Conservation (phyloP, 257 asterid species). For the Nicotiana otophora region DNA sequence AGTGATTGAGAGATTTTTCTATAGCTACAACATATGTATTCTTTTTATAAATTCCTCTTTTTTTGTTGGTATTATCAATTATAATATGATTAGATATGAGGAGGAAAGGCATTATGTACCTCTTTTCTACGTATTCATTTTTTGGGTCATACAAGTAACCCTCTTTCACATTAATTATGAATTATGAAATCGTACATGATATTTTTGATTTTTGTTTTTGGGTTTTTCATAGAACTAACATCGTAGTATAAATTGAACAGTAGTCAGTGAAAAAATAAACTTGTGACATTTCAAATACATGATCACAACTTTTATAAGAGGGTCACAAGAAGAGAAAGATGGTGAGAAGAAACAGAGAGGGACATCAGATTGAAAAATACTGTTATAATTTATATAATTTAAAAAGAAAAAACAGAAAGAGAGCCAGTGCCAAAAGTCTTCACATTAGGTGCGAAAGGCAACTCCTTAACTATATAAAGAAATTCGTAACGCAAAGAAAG, state of each 20-base stretch:
- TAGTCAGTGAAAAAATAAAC: too few species aligned
- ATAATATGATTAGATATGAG: neutral
- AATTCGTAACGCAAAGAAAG: neutral
- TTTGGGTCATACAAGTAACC: neutral
- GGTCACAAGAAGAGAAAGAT: too few species aligned
- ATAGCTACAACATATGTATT: neutral
- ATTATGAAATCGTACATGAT: neutral
- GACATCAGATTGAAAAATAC: neutral
- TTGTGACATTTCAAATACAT: too few species aligned
- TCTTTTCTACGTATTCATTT: neutral
- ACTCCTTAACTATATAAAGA: neutral
- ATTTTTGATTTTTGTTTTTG: neutral
- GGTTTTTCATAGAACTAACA: neutral
- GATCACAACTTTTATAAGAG: too few species aligned
- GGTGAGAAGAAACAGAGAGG: too few species aligned
- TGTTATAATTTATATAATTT: neutral
- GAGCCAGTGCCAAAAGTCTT: neutral
- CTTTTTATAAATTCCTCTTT: neutral
- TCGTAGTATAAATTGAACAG: neutral
- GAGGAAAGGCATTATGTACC: neutral
- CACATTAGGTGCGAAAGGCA: conserved; percentile 2
- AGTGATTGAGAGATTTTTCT: neutral
- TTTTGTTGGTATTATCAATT: neutral
- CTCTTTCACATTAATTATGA: neutral
- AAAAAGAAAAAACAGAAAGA: neutral